Conservation (phyloP, 768 basidiomycete genomes). For the Suillus placidus region DNA sequence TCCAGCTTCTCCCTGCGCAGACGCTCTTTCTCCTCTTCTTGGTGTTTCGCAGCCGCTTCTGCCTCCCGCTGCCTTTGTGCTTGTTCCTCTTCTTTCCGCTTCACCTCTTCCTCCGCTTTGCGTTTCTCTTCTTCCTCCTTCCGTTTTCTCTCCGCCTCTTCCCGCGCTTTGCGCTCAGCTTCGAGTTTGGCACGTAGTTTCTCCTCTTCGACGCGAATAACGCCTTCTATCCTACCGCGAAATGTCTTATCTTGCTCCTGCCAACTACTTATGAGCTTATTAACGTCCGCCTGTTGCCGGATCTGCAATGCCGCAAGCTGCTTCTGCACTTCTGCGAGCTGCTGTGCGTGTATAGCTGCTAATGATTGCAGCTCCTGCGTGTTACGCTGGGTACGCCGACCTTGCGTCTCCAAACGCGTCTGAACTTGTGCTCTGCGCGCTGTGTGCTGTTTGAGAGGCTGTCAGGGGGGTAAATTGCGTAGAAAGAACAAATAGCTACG, state of each 20-base stretch:
- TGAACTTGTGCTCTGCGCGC: constrained; percentile 39
- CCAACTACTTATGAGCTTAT: constrained; percentile 47
- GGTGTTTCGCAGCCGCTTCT: constrained; percentile 33
- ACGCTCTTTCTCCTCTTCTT: constrained; percentile 37
- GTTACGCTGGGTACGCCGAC: constrained; percentile 13
- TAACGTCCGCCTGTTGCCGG: constrained; percentile 49
- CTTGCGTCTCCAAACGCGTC: constrained; percentile 22
- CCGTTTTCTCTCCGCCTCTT: constrained; percentile 49
- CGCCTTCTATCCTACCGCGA: constrained; percentile 62
- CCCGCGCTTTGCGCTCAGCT: constrained; percentile 54
- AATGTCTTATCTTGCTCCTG: constrained; percentile 45
- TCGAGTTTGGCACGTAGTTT: constrained; percentile 54
- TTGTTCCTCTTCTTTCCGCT: constrained; percentile 45
- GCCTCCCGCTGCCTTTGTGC: constrained; percentile 37
- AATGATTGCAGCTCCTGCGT: constrained; percentile 32
- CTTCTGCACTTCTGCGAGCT: constrained; percentile 53
- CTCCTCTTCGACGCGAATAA: constrained; percentile 66
- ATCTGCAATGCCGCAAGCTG: constrained; percentile 47
- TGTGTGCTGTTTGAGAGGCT: constrained; percentile 32
- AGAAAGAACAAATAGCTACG: constrained; percentile 17
- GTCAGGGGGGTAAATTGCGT: neutral
- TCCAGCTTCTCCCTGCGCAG: constrained; percentile 40
- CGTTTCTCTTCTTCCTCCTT: constrained; percentile 52
- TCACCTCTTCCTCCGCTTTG: constrained; percentile 46
- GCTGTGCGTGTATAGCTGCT: constrained; percentile 46